phyloP scores from a whole-genome alignment of 495 filamentous ascomycete genomes.

The Rostrohypoxylon terebratum region DNA sequence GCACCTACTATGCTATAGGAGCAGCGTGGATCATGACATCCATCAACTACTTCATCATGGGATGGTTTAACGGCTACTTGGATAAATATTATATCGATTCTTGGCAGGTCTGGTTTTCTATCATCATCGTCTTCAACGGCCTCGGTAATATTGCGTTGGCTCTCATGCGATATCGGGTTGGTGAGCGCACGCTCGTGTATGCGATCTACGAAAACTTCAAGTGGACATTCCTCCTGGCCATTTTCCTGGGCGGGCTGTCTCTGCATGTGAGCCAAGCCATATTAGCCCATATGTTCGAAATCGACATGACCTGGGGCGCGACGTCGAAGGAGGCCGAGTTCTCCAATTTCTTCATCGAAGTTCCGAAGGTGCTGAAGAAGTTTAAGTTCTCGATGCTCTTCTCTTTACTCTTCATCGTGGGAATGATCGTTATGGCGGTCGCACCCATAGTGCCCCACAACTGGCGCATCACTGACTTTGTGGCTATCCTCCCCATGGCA shows the following conservation, averaged over 20 bases:
- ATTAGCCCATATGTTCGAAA: constrained; percentile 76
- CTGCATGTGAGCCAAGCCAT: constrained; percentile 76
- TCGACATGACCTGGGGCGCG: constrained; percentile 78
- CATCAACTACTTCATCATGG: constrained; percentile 81
- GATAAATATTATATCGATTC: constrained; percentile 82
- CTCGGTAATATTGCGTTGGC: constrained; percentile 73
- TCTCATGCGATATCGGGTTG: constrained; percentile 75
- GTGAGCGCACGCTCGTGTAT: constrained; percentile 65
- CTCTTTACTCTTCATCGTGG: constrained; percentile 68
- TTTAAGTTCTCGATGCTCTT: constrained; percentile 84
- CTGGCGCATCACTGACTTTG: constrained; percentile 80
- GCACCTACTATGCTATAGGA: constrained; percentile 87
- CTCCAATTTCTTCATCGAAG: constrained; percentile 83
- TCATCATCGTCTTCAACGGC: constrained; percentile 78
- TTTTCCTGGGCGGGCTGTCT: constrained; percentile 77
- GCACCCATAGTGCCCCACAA: constrained; percentile 71
- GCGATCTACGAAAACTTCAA: constrained; percentile 76
- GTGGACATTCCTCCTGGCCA: constrained; percentile 74
- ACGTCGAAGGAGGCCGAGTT: constrained; percentile 79
- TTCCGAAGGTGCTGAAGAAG: constrained; percentile 78
- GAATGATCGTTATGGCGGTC: constrained; percentile 75
- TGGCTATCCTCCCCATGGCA: constrained; percentile 83
- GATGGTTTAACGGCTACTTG: constrained; percentile 77
- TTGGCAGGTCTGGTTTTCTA: constrained; percentile 81
- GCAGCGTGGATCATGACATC: constrained; percentile 83